phyloP scores from a whole-genome alignment of 805 yeast genomes.

The Citeromyces matritensis region DNA sequence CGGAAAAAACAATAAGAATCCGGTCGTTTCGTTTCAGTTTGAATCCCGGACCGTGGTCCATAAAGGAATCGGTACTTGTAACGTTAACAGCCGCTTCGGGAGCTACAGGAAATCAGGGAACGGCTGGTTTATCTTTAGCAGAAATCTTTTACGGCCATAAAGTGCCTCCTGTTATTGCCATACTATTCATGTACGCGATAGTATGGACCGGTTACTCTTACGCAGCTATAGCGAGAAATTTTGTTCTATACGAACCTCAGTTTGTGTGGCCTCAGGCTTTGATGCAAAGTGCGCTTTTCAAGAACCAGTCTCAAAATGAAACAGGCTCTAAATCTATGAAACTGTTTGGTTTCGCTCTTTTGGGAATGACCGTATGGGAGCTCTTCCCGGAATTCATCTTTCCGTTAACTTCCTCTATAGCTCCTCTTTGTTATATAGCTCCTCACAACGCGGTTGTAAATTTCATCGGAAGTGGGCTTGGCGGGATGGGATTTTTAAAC shows the following conservation, averaged over 20 bases:
- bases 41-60: slow-evolving; percentile 43
- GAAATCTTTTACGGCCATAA: slow-evolving; percentile 24
- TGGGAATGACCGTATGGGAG: slow-evolving; percentile 25
- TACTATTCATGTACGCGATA: slow-evolving; percentile 32
- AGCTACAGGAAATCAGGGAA: slow-evolving; percentile 36
- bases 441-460: slow-evolving; percentile 23
- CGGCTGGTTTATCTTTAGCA: slow-evolving; percentile 28
- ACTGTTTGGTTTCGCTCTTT: slow-evolving; percentile 19
- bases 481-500: slow-evolving; percentile 34
- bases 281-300: slow-evolving; percentile 33
- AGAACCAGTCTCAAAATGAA: slow-evolving; percentile 9
- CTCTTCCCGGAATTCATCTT: slow-evolving; percentile 31
- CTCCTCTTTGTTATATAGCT: slow-evolving; percentile 32
- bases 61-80: slow-evolving; percentile 36
- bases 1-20: slow-evolving; percentile 11
- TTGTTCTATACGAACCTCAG: slow-evolving; percentile 30
- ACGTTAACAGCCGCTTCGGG: slow-evolving; percentile 36
- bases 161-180: slow-evolving; percentile 20
- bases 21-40: slow-evolving; percentile 14
- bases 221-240: slow-evolving; percentile 30
- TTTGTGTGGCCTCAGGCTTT: slow-evolving; percentile 35
- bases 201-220: slow-evolving; percentile 38
- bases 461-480: slow-evolving; percentile 35
- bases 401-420: slow-evolving; percentile 32
- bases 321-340: slow-evolving; percentile 15